Evolutionary conservation across 2,329 filamentous ascomycete species (phyloP), one percentile per base, ranked within the genome.

Genomic region (Aureobasidium musti): DNA sequence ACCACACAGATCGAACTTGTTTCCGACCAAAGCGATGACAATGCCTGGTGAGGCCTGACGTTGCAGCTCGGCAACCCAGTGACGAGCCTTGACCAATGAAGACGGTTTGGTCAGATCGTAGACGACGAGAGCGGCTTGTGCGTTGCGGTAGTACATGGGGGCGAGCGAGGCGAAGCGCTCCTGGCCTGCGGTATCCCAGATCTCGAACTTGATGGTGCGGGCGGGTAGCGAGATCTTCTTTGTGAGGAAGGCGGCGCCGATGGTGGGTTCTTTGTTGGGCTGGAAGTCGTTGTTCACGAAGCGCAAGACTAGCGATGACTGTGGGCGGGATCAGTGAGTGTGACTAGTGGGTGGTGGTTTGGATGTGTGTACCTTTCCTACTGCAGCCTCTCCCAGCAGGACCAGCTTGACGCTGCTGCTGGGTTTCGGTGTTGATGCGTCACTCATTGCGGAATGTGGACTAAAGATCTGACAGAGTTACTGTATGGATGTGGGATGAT

Each of bases 231-330:
- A 95, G 83, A 94, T 97, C 87, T 98, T 99, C 82, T 99, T 95
- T 73, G 95, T 99, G 71, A 99, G 83, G 82, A 99, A 99, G 70
- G 95, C 95, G 75, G 95, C 95, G 84, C 95, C 95, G 81, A 99
- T 99, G 71, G 95, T 99, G 69, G 95, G 95, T 79, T 99, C 95
- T 84, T 98, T 98, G 82, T 98, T 98, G 82, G 98, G 95, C 83
- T 99, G 95, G 76, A 99, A 99, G 81, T 98, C 94, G 82, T 99
- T 95, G 85, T 98, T 98, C 77, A 99, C 95, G 81, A 99, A 99
- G 76, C 95, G 92, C 77, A 99, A 86, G 70, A 99, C 95, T 67
- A 99, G 88, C 53, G 95, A 99, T 59, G 95, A 98, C 95, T 96
- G 75, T 28, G 66, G 1, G 21, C 1, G 28, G 60, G 61, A 68